Evolutionary conservation across 2,329 filamentous ascomycete species (phyloP), one percentile per base, ranked within the genome.

Genomic region (Arthrobotrys megalospora): DNA sequence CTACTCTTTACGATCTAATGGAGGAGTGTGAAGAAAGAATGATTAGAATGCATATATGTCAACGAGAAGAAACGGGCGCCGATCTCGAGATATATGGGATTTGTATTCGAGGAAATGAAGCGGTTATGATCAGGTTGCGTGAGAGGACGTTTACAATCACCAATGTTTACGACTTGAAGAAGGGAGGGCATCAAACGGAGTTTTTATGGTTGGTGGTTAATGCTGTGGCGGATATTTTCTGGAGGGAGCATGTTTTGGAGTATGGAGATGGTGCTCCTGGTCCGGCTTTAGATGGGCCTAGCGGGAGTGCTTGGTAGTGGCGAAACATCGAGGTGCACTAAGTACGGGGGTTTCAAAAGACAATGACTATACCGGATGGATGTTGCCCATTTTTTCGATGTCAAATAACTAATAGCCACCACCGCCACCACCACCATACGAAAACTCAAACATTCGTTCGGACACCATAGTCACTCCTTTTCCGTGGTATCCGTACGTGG

Each of bases 191-290:
- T 11, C 45, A 41, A 16, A 65, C 32, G 43, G 58, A 72, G 47
- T 72, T 72, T 72, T 28, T 72, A 24, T 72, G 68, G 68, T 32
- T 72, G 47, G 21, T 65, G 32, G 68, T 72, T 19, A 72, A 72
- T 48, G 55, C 47, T 24, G 24, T 43, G n/a, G 32, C 47, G 10
- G 68, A 72, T 47, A 34, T 48, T 16, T 62, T 60, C 41, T 62
- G 53, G 43, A 45, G 16, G 43, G 32, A 62, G 16, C 62, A 58
- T 58, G 47, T 68, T 24, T 19, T 52, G 24, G 45, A 48, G n/a
- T 3, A 10, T 21, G 11, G 19, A 10, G 19, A 48, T 11, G 45
- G 14, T 1, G 8, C 24, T 28, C 24, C 24, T 5, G 5, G 24
- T 28, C 24, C 24, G 24, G 5, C 2, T 28, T 28, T 28, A 5